Evolutionary conservation across 345 rosid genomes (phyloP).

Genomic region (Gynandropsis gynandra): DNA sequence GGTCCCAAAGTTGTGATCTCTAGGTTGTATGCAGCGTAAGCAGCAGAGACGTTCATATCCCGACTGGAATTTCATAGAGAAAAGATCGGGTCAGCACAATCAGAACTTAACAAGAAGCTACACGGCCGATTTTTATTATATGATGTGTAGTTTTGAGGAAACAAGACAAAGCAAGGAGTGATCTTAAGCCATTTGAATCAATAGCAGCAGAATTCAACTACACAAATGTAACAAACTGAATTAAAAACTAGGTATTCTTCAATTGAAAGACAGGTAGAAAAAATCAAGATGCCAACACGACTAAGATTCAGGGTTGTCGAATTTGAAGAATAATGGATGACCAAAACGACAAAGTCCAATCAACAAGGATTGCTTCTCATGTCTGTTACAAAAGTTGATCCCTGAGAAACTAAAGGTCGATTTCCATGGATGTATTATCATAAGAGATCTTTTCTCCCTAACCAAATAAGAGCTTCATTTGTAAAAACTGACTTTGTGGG

Average conservation of each 20-base stretch:
- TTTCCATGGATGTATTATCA: neutral
- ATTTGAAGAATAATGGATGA: too few relatives aligned
- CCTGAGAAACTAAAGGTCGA: neutral
- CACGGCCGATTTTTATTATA: too few relatives aligned
- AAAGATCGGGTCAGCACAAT: neutral
- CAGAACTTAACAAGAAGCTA: neutral
- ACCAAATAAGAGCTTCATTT: constrained; percentile 8
- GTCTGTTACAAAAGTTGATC: too few relatives aligned
- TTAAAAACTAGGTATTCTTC: too few relatives aligned
- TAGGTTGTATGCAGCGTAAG: constrained; percentile 75
- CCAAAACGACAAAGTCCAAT: neutral
- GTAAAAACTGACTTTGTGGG: neutral
- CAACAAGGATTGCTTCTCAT: neutral
- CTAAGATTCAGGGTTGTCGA: too few relatives aligned
- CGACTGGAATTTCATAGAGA: constrained; percentile 36
- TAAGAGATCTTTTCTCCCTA: neutral
- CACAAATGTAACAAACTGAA: too few relatives aligned
- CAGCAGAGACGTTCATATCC: constrained; percentile 84
- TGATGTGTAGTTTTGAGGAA: too few relatives aligned
- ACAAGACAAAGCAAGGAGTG: too few relatives aligned
- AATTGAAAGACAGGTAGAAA: too few relatives aligned
- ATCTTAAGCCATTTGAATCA: too few relatives aligned
- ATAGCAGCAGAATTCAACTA: too few relatives aligned
- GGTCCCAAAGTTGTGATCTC: constrained; percentile 79
- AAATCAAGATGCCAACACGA: too few relatives aligned